Conservation (phyloP, 2,329 filamentous ascomycete genomes). For the Cryphonectria carpinicola region DNA sequence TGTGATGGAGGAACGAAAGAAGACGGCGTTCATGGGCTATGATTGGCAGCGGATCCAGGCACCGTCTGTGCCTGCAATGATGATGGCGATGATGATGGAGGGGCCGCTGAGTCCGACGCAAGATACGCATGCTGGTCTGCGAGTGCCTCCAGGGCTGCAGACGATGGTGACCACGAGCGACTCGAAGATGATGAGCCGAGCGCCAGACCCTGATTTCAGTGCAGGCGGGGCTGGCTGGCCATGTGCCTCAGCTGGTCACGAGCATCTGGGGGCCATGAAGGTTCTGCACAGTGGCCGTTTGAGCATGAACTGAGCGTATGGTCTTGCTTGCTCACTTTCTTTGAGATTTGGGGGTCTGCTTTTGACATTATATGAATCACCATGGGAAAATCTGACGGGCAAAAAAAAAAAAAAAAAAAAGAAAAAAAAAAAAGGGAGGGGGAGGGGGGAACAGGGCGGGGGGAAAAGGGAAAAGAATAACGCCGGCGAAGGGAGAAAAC, state of each 20-base stretch:
- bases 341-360: not conserved
- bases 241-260: conserved; percentile 10
- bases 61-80: not conserved
- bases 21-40: conserved; percentile 86
- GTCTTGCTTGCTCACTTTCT: not conserved
- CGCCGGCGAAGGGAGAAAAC: not conserved
- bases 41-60: conserved; percentile 67
- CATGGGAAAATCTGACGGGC: not conserved
- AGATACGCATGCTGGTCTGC: not conserved
- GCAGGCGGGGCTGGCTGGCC: conserved; percentile 10
- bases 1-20: conserved; percentile 81
- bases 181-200: not conserved
- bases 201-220: not conserved
- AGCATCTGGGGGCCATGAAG: conserved; percentile 29
- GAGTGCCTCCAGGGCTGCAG: not conserved
- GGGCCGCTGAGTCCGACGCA: not conserved
- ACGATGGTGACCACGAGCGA: not conserved
- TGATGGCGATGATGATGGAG: conserved; percentile 3
- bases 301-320: conserved; percentile 17
- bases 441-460: not conserved
- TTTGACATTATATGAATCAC: not conserved
- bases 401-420: not conserved
- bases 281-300: conserved; percentile 28
- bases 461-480: too few species aligned
- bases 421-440: not conserved